Evolutionary conservation across 2,329 filamentous ascomycete species (phyloP).

Genomic region (Grosmannia penicillata): DNA sequence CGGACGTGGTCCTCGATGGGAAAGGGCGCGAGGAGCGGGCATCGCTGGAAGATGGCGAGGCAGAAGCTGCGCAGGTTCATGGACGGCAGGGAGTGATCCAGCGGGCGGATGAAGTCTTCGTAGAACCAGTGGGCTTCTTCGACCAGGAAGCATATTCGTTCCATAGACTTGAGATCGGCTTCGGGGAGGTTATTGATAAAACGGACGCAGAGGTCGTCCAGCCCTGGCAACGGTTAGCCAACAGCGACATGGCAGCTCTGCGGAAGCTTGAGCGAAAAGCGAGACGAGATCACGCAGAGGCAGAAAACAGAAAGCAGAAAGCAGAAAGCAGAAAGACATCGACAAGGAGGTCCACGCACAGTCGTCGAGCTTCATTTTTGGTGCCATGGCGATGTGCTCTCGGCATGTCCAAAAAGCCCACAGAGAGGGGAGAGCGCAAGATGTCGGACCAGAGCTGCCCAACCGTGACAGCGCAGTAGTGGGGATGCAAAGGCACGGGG

Average conservation of each 20-base stretch:
- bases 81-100: conserved; percentile 71
- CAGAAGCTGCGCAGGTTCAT: conserved; percentile 78
- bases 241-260: no score
- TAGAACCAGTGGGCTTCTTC: conserved; percentile 99
- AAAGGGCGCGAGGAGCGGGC: conserved; percentile 72
- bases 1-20: conserved; percentile 62
- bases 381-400: conserved; percentile 50
- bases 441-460: neutral
- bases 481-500: neutral
- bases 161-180: conserved; percentile 78
- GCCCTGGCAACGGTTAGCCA: conserved; percentile 40
- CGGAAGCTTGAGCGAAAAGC: no score
- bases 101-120: conserved; percentile 93
- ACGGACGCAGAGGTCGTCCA: conserved; percentile 94
- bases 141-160: conserved; percentile 94
- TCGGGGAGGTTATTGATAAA: conserved; percentile 95
- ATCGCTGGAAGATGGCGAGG: conserved; percentile 84
- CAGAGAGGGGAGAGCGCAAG: neutral
- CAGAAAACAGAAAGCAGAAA: no score
- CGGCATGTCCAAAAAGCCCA: conserved; percentile 38
- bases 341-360: conserved; percentile 52
- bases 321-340: no score
- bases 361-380: conserved; percentile 78
- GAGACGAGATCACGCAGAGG: neutral
- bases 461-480: neutral